Percentiles rank a stretch among this genome's conserved stretches.
Evolutionary conservation across 495 filamentous ascomycete genomes (phyloP).

Genomic region (Aspergillus ostianus): DNA sequence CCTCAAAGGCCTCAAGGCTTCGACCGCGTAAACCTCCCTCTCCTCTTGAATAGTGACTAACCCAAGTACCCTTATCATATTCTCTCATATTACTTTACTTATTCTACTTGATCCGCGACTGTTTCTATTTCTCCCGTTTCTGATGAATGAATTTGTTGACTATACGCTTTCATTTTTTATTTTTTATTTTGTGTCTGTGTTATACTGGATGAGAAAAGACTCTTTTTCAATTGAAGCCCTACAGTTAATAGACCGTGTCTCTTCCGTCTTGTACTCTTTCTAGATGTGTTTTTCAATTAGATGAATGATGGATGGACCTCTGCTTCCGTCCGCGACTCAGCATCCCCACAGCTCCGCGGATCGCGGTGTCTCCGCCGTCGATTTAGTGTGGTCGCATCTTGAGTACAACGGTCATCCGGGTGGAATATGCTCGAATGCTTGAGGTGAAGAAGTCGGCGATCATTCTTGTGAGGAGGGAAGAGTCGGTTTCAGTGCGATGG

Average conservation of each 20-base stretch:
- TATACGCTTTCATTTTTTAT: constrained; percentile 26
- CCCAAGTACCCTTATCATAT: constrained; percentile 17
- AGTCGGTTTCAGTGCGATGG: not conserved
- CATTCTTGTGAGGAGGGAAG: not conserved
- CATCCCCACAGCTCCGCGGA: constrained; percentile 5
- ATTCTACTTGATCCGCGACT: constrained; percentile 14
- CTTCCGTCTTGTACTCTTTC: constrained; percentile 3
- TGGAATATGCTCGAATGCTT: not conserved
- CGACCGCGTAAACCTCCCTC: constrained; percentile 38
- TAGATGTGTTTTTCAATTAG: not conserved
- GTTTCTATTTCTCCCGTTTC: constrained; percentile 23
- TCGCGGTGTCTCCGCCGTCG: constrained; percentile 8
- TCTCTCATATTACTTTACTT: constrained; percentile 5
- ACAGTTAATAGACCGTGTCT: constrained; percentile 5
- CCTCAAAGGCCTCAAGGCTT: constrained; percentile 83
- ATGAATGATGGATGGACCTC: not conserved
- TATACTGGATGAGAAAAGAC: constrained; percentile 34
- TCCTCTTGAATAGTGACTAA: constrained; percentile 27
- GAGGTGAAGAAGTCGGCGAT: not conserved
- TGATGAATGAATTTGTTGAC: constrained; percentile 35
- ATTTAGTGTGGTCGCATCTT: not conserved
- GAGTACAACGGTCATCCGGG: not conserved
- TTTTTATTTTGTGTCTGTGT: too few species aligned
- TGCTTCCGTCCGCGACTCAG: not conserved
- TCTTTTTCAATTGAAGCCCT: constrained; percentile 19